Base-by-base conservation (phyloP, 257 asterid species). In the Solanum rostratum region DNA sequence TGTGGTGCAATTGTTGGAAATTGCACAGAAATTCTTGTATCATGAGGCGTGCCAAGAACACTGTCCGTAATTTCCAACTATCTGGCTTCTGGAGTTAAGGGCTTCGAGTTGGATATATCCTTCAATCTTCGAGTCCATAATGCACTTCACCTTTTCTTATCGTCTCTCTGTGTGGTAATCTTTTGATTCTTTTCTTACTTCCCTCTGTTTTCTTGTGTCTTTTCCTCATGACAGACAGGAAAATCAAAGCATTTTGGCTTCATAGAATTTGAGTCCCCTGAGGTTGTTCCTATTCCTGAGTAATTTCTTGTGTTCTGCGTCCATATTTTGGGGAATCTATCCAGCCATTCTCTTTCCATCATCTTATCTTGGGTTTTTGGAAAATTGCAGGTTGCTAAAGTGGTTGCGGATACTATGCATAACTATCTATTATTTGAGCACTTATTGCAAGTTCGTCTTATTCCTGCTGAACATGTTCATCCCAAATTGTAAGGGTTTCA, bases 201-300 rank as follows among this genome's bases (percentile, higher is more conserved):
- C 39, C 41, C 43, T 74, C 7, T 46, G 3, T 74, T 46, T 24
- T 15, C 60, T 46, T 24, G 9, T 24, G 24, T 74, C 39, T 15
- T 74, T 8, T 46, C 60, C 60, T 74, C 81, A 0, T 74, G 41
- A 86, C 97, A 96, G 99, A 95, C 99, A 0, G 99, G 98, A 84
- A 96, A 95, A 87, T 93, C 98, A 16, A 95, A 91, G 93, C 98
- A 96, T 89, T 96, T 89, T 88, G 99, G 98, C 79, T 96, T 95
- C 92, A 92, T 96, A 27, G 97, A 96, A 82, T 96, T 95, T 71
- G 93, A 90, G 88, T 95, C 98, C 62, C 94, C 98, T 3, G 99
- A 96, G 99, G 99, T 96, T 82, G 88, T 46, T 68, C 69, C 83
- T 88, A 68, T 18, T 37, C 54, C 70, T 57, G 46, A 30, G 63